These are phyloP conservation scores for Meyerozyma sp. DNA, from an alignment of 1,139 yeast genomes.

Conservation along the genomic window DNA sequence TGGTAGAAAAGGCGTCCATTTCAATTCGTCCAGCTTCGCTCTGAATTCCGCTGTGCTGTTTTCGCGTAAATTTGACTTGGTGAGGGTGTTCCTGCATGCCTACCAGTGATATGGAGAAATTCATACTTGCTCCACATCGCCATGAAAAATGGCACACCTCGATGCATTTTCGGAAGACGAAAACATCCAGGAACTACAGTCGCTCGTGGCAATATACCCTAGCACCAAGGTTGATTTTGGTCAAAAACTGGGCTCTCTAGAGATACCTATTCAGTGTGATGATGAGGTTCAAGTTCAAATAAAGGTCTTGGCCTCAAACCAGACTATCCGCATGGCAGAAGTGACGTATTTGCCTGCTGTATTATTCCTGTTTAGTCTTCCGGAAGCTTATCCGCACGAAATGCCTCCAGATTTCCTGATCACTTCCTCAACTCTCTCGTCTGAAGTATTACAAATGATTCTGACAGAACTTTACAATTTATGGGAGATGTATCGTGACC, in stretches of 20 bases:
- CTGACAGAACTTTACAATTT: constrained; percentile 16
- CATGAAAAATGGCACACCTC: not conserved
- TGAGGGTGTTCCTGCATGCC: not conserved
- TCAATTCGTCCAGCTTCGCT: not conserved
- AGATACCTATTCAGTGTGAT: constrained; percentile 22
- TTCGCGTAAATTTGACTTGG: not conserved
- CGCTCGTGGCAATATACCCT: constrained; percentile 47
- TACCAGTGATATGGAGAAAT: not conserved
- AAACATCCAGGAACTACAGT: constrained; percentile 38
- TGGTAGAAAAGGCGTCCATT: constrained; percentile 34
- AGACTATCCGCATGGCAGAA: not conserved
- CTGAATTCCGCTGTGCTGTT: not conserved
- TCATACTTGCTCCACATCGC: not conserved
- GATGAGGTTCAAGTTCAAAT: constrained; percentile 5
- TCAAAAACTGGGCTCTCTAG: constrained; percentile 18
- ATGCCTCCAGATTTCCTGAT: no score
- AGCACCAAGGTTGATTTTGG: constrained; percentile 24
- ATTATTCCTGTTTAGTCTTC: constrained; percentile 15
- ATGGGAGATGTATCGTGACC: constrained; percentile 37
- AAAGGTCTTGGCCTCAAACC: constrained; percentile 2
- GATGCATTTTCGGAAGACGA: constrained; percentile 18
- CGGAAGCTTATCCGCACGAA: no score
- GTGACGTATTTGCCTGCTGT: constrained; percentile 27
- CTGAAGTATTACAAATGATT: constrained; percentile 11
- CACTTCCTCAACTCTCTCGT: constrained; percentile 16